Evolutionary conservation across 345 rosid species (phyloP).

Genomic region (Eucalyptus camaldulensis): DNA sequence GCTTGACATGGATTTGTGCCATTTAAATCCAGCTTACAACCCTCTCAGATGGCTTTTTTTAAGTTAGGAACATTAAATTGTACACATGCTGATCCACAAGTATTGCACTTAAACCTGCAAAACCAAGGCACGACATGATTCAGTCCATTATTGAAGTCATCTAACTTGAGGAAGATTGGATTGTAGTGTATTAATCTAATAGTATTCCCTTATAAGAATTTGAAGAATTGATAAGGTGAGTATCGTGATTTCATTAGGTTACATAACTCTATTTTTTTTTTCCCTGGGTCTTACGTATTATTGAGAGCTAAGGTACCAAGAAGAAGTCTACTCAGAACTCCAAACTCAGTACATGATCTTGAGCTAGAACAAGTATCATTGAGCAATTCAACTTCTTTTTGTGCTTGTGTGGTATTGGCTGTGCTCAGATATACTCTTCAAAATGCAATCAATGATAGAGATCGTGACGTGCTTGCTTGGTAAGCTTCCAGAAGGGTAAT

Average conservation of each 20-base stretch:
- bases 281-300: neutral
- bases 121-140: neutral
- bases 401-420: neutral
- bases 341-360: neutral
- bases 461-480: neutral
- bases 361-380: neutral
- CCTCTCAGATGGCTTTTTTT: neutral
- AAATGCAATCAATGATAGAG: neutral
- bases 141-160: neutral
- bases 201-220: neutral
- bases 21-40: neutral
- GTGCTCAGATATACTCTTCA: neutral
- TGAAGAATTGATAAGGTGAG: neutral
- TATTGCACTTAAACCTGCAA: neutral
- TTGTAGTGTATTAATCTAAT: neutral
- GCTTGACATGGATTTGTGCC: neutral
- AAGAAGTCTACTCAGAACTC: neutral
- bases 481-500: neutral
- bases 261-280: neutral
- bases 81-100: neutral
- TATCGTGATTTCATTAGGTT: neutral
- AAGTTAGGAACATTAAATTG: neutral
- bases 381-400: neutral
- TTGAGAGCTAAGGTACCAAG: neutral
- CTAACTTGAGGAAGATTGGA: neutral